Conservation (phyloP, 2,329 filamentous ascomycete species). For the Aspergillus fructus region DNA sequence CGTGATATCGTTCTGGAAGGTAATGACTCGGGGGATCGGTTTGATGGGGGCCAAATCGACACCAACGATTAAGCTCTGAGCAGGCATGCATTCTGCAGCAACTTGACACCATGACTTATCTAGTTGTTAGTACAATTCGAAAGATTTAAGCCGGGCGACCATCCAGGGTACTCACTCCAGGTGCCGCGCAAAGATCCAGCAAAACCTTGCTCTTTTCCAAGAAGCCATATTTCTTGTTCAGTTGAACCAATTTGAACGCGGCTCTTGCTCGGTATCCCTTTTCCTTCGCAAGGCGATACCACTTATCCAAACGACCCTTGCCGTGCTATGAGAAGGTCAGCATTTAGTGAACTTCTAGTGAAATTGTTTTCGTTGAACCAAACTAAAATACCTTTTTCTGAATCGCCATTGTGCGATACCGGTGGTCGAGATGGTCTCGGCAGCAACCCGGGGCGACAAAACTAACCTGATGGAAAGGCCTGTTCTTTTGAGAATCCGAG, state of each 20-base stretch:
- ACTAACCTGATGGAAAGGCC: conserved; percentile 13
- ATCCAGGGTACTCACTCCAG: conserved; percentile 64
- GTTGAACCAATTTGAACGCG: conserved; percentile 95
- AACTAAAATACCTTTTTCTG: conserved; percentile 72
- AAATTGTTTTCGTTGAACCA: not conserved
- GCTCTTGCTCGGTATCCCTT: conserved; percentile 95
- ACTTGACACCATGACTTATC: conserved; percentile 89
- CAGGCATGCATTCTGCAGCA: conserved; percentile 90
- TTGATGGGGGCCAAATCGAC: conserved; percentile 96
- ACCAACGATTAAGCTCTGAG: conserved; percentile 84
- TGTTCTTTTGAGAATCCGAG: conserved; percentile 1
- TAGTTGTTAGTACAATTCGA: conserved; percentile 20
- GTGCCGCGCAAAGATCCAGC: conserved; percentile 95
- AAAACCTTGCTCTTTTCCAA: conserved; percentile 94
- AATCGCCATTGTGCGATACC: conserved; percentile 70
- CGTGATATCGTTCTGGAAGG: conserved; percentile 97
- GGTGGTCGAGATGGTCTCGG: conserved; percentile 26
- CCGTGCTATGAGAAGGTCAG: conserved; percentile 61
- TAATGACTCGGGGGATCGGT: conserved; percentile 87
- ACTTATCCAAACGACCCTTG: conserved; percentile 97
- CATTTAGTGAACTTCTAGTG: conserved; percentile 14
- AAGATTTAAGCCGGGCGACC: not conserved
- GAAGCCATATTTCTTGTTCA: conserved; percentile 99
- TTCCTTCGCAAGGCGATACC: conserved; percentile 98
- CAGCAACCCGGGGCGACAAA: conserved; percentile 18